phyloP scores from a whole-genome alignment of 306 rosid genomes.

The Cucurbita pepo region DNA sequence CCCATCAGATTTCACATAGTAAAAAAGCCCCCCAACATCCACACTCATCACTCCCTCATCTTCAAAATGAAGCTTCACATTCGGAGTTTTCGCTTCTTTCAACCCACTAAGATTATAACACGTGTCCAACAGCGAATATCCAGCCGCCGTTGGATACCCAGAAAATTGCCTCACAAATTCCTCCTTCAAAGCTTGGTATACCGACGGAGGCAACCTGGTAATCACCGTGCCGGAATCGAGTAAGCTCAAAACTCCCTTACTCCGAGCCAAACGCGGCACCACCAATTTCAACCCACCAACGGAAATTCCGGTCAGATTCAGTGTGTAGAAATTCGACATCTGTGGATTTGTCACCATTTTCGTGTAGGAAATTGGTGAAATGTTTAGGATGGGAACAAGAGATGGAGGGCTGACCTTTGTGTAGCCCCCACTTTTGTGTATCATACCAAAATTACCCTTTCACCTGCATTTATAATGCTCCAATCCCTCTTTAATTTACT shows the following conservation, averaged over 20 bases:
- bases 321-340: conserved; percentile 42
- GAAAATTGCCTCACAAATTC: conserved; percentile 62
- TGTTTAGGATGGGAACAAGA: conserved; percentile 71
- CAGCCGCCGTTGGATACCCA: conserved; percentile 38
- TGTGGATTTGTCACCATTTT: conserved; percentile 44
- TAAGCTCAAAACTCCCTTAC: conserved; percentile 16
- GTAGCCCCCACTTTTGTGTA: conserved; percentile 56
- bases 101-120: conserved; percentile 57
- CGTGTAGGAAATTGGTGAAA: conserved; percentile 59
- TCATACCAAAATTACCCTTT: conserved; percentile 80
- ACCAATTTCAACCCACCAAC: conserved; percentile 42
- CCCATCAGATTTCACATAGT: conserved; percentile 41
- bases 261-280: conserved; percentile 15
- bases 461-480: conserved; percentile 20
- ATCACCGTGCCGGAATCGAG: conserved; percentile 86
- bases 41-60: conserved; percentile 41
- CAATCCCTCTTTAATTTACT: too few relatives aligned
- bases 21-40: conserved; percentile 40
- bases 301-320: conserved; percentile 50
- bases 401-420: conserved; percentile 50
- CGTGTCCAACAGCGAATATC: conserved; percentile 56
- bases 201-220: conserved; percentile 49
- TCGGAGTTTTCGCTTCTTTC: conserved; percentile 40
- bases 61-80: conserved; percentile 41
- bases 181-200: conserved; percentile 43